A percentile compares a stretch with the other conserved stretches of the same genome.
Evolutionary conservation across 2,329 filamentous ascomycete genomes (phyloP).

Genomic region (Exophiala aquamarina): DNA sequence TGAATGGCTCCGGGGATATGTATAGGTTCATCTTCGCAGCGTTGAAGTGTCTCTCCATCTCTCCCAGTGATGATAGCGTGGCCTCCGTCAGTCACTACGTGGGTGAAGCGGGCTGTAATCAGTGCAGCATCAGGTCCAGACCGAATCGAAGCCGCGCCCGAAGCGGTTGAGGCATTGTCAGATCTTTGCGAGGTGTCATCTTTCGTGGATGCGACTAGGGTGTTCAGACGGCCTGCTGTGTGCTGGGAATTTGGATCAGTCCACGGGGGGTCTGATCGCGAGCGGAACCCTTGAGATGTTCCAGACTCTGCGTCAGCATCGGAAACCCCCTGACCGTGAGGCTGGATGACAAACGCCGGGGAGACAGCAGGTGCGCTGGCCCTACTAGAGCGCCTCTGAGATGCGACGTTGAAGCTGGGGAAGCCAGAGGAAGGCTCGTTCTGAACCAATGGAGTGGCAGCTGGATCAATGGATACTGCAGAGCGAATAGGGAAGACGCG

Average conservation of each 20-base stretch:
- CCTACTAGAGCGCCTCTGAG: constrained; percentile 1
- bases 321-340: too few relatives aligned
- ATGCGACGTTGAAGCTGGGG: constrained; percentile 13
- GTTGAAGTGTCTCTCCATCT: constrained; percentile 68
- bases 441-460: constrained; percentile 34
- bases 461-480: constrained; percentile 69
- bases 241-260: too few relatives aligned
- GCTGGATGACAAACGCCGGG: too few relatives aligned
- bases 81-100: constrained; percentile 72
- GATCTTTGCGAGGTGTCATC: constrained; percentile 17
- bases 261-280: too few relatives aligned
- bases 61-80: constrained; percentile 81
- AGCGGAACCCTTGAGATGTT: too few relatives aligned
- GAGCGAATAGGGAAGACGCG: constrained; percentile 80
- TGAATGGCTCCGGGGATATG: constrained; percentile 82
- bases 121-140: constrained; percentile 38
- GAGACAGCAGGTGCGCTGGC: neutral
- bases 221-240: neutral
- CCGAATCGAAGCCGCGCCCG: constrained; percentile 16
- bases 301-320: too few relatives aligned
- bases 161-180: constrained; percentile 8
- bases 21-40: constrained; percentile 89
- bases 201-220: neutral
- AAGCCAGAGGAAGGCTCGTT: constrained; percentile 13
- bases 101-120: constrained; percentile 73